Base-by-base conservation (phyloP, 768 basidiomycete species). In the Dentipellis fragilis region DNA sequence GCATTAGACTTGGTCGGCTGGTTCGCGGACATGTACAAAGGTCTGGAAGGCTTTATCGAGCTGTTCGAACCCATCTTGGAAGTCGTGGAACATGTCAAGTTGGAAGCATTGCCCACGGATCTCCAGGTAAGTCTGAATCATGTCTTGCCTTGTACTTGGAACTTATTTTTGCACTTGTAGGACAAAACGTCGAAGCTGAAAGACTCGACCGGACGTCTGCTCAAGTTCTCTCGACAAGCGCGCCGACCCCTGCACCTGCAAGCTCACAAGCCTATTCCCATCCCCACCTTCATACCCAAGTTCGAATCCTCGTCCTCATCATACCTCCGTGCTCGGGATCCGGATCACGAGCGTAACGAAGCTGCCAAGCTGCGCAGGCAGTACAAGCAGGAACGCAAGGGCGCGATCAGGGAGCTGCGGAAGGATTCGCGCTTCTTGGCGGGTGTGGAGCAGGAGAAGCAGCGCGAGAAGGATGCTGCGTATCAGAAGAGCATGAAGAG, bases 341-440 rank as follows among this genome's bases (percentile, higher is more conserved):
- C 95, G 9, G 93, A 99, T 68, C 83, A 83, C 58, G 93, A 95
- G 64, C 83, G 90, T 40, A 93, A 91, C 66, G 89, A 89, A 61
- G 81, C 84, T 0, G 72, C 85, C 56, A 98, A 97, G 69, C 71
- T 99, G 64, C 85, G 88, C 54, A 79, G 81, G 40, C 83, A 93
- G 66, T 87, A 93, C 75, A 94, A 94, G 73, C 87, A 98, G 72
- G 96, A 98, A 75, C 76, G 81, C 66, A 98, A 97, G 76, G 94
- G 96, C 46, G 96, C 96, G 4, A 93, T 99, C 59, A 77, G 95
- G 48, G 96, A 99, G 67, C 75, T 99, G 53, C 83, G 96, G 58
- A 97, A 97, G 75, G 96, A 99, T 67, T 85, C 92, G 59, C 79
- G 81, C 61, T 99, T 97, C 81, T 75, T 99, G 71, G 92, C 95